Percentiles rank a stretch among this genome's conserved stretches.
Conservation (phyloP, 2,329 filamentous ascomycete genomes). For the Aspergillus sp. region DNA sequence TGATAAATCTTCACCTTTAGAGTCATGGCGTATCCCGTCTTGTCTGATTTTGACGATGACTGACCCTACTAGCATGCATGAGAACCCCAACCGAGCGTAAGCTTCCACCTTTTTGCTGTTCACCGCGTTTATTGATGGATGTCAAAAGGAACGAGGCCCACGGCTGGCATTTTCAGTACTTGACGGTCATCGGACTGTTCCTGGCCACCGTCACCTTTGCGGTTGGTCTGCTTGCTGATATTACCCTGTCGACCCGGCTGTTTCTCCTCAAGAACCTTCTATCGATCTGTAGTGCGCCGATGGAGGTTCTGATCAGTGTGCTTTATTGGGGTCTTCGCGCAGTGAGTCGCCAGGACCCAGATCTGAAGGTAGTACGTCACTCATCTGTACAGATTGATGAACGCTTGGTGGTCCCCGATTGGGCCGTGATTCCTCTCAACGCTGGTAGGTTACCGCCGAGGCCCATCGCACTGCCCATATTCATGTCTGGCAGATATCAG, state of each 20-base stretch:
- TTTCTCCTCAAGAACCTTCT: constrained; percentile 59
- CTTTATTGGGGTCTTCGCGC: constrained; percentile 60
- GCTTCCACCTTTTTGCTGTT: constrained; percentile 10
- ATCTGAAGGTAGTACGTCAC: background rate
- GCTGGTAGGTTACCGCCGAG: constrained; percentile 30
- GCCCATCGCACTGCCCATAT: background rate
- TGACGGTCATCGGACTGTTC: constrained; percentile 61
- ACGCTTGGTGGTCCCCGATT: constrained; percentile 50
- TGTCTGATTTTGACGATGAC: constrained; percentile 5
- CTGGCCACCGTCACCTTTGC: constrained; percentile 56
- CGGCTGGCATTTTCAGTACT: constrained; percentile 65
- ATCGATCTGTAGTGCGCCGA: constrained; percentile 55
- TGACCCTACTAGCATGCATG: constrained; percentile 32
- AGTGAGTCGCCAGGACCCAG: constrained; percentile 30
- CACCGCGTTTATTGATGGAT: constrained; percentile 5
- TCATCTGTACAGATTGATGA: constrained; percentile 36
- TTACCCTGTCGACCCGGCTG: constrained; percentile 49
- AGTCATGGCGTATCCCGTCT: background rate
- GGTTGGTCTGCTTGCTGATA: constrained; percentile 54
- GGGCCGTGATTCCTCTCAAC: constrained; percentile 33
- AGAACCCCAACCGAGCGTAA: constrained; percentile 43
- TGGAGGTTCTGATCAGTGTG: constrained; percentile 59
- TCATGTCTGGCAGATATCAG: constrained; percentile 35
- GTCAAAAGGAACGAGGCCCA: constrained; percentile 53
- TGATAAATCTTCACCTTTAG: background rate